Evolutionary conservation across 2,329 filamentous ascomycete species (phyloP).

Genomic region (Zalaria obscura): DNA sequence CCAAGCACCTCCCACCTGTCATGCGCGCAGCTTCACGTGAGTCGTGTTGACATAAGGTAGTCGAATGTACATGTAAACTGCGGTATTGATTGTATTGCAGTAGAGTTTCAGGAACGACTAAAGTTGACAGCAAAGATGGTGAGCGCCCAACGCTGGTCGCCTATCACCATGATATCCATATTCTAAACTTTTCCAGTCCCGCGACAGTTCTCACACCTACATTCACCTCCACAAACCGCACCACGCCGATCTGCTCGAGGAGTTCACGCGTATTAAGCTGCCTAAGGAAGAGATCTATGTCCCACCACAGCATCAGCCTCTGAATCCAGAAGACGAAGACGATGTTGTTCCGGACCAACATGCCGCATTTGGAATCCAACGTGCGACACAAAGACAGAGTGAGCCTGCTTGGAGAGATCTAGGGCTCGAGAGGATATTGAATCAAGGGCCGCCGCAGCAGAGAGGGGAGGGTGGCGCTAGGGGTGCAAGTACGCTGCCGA

Average conservation of each 20-base stretch:
- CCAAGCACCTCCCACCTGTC: no score
- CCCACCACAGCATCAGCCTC: slow-evolving; percentile 62
- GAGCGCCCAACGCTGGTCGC: neutral
- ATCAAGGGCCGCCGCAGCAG: slow-evolving; percentile 37
- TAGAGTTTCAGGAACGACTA: no score
- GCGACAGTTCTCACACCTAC: slow-evolving; percentile 63
- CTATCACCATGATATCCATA: no score
- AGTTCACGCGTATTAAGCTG: slow-evolving; percentile 29
- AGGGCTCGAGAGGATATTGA: slow-evolving; percentile 57
- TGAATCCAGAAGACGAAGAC: slow-evolving; percentile 80
- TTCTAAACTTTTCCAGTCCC: slow-evolving; percentile 29
- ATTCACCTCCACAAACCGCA: slow-evolving; percentile 59
- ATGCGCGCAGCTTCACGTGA: no score
- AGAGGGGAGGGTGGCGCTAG: neutral
- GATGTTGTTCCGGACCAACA: slow-evolving; percentile 82
- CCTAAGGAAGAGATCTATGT: slow-evolving; percentile 63
- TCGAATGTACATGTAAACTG: no score
- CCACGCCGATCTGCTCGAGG: slow-evolving; percentile 65
- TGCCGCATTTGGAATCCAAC: slow-evolving; percentile 72
- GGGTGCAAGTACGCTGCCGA: neutral
- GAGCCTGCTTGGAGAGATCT: slow-evolving; percentile 71
- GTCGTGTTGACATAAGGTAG: no score
- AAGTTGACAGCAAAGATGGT: neutral
- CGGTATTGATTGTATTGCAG: no score
- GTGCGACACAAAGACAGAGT: slow-evolving; percentile 57